Evolutionary conservation across 495 filamentous ascomycete genomes (phyloP), one percentile per base, ranked within the genome.

Genomic region (Glarea lozoyensis): DNA sequence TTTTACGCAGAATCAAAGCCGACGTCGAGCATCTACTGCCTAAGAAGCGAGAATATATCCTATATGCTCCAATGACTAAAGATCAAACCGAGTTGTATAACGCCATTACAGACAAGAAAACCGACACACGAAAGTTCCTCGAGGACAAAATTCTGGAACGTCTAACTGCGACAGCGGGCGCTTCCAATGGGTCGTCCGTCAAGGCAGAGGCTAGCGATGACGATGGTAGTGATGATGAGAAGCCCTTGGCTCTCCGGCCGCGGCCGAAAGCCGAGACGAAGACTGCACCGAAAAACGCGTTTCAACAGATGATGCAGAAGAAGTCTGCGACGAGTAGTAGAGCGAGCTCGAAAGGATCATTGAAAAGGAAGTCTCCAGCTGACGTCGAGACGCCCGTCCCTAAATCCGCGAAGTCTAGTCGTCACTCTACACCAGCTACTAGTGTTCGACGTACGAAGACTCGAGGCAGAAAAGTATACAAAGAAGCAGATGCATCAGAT

Each of bases 41-140:
- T 0, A 88, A 87, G 61, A 98, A 98, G 66, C 78, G 92, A 24
- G 92, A 98, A 59, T 98, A 98, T 56, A 81, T 98, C 15, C 63
- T 98, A 4, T 97, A 85, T 46, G 89, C 92, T 3, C 92, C 89
- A 0, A 73, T 98, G 49, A 94, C 87, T 0, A 67, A 79, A 12
- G 82, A 84, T 43, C 92, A 98, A 54, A 83, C 87, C 22, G 92
- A 95, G 41, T 66, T 97, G 5, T 97, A 98, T 56, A 81, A 86
- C 32, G 86, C 79, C 18, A 86, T 95, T 42, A 75, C 78, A 31
- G 82, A 86, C 48, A 84, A 85, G 40, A 82, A 79, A 17, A 52
- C 57, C 4, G 73, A 77, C 49, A 86, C 86, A 4, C 73, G 89
- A 18, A 65, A 78, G 4, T 89, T 88, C 45, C 67, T 98, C 15